Percentiles rank a stretch among this genome's conserved stretches.
phyloP scores from a whole-genome alignment of 163 green algal genomes.

The Volvox carteri region DNA sequence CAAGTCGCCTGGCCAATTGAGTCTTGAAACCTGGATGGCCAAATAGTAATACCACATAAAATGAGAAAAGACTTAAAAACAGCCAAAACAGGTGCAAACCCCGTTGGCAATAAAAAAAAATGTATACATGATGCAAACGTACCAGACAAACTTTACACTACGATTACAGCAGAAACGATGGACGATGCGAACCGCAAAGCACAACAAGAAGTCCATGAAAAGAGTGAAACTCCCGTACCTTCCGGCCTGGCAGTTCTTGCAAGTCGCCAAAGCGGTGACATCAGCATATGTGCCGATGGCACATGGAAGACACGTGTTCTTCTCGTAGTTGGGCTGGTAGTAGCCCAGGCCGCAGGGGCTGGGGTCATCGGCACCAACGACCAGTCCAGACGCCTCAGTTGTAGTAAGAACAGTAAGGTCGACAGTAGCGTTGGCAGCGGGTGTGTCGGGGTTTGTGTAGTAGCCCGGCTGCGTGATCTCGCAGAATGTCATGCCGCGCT shows the following conservation, averaged over 20 bases:
- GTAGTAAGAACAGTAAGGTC: constrained; percentile 1
- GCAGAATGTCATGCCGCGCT: constrained; percentile 48
- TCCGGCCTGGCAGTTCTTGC: constrained; percentile 46
- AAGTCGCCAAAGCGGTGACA: constrained; percentile 6
- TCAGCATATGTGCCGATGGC: constrained; percentile 23
- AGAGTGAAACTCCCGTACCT: not conserved
- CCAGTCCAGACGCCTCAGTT: not conserved
- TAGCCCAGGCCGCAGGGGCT: constrained; percentile 41
- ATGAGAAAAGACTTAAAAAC: too few species aligned
- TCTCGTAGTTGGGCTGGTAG: constrained; percentile 25
- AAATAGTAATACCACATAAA: too few species aligned
- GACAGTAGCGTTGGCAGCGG: constrained; percentile 26
- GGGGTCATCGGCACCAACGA: not conserved
- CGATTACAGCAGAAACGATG: too few species aligned
- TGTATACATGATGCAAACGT: too few species aligned
- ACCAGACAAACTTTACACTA: too few species aligned
- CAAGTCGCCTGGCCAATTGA: constrained; percentile 32
- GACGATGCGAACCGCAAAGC: too few species aligned
- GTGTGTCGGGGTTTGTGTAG: constrained; percentile 33
- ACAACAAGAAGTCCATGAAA: too few species aligned
- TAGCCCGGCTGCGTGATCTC: constrained; percentile 36
- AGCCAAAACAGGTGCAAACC: too few species aligned
- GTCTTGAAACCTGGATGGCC: constrained; percentile 42
- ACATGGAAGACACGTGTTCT: not conserved
- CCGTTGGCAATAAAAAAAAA: too few species aligned